Base-by-base conservation (phyloP, 768 basidiomycete genomes). In the Nidula microcarpa region DNA sequence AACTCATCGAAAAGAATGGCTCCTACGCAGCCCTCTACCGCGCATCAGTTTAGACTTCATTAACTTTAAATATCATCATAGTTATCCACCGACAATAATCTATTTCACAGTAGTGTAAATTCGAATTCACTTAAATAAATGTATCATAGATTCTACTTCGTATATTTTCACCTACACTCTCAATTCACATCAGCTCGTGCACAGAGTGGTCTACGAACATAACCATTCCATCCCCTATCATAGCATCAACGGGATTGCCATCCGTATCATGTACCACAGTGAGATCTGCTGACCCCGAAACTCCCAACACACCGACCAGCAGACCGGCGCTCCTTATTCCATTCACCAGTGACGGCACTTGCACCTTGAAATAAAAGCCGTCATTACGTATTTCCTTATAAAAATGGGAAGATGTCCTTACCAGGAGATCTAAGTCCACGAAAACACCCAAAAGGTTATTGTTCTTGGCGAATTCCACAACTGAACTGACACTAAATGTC, bases 371-470 rank as follows among this genome's bases (percentile, higher is more conserved):
- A 34, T 47, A 44, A 37, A 54, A 41, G 7, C 49, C 36, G 9
- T 36, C 37, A 33, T 16, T 32, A 11, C n/a, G 41, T 13, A 43
- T n/a, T 10, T n/a, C n/a, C 36, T 8, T 18, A 6, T 37, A 3
- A 30, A 9, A n/a, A 10, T 37, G 33, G 33, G 33, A 47, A 52
- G 8, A 13, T 30, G 53, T 17, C 71, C 85, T 68, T 65, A 97
- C 96, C 74, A 98, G 71, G 54, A 98, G 76, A 36, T 86, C 82
- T 9, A 89, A 89, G 66, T 97, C 91, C 48, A 97, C 79, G 63
- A 96, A 86, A 44, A 99, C 76, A 53, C 97, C 97, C 52, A 99
- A 74, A 17, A 99, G 73, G 68, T 99, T 98, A 69, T 98, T 98
- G 45, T 79, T 76, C 62, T 88, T 91, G 17, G 94, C 90, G 62